Evolutionary conservation across 441 rosid genomes (phyloP).

Genomic region (Sinapis alba): DNA sequence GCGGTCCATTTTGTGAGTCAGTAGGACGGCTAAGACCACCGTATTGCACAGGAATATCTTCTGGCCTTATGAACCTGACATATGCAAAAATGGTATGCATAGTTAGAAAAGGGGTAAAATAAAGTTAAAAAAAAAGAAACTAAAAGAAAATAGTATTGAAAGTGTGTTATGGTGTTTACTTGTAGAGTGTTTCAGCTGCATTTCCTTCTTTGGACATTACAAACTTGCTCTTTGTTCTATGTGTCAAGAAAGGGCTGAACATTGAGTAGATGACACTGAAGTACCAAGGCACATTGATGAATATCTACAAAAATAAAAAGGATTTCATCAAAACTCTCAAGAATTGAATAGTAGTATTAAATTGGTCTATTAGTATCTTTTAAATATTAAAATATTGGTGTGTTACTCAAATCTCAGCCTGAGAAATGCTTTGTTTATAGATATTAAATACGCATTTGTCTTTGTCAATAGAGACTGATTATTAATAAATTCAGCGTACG

Average conservation of each 20-base stretch:
- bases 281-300: constrained; percentile 98
- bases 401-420: neutral
- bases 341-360: neutral
- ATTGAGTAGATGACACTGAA: constrained; percentile 77
- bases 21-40: constrained; percentile 82
- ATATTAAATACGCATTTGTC: neutral
- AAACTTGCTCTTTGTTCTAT: constrained; percentile 96
- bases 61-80: constrained; percentile 79
- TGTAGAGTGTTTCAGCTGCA: constrained; percentile 95
- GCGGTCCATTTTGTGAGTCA: constrained; percentile 64
- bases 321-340: neutral
- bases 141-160: neutral
- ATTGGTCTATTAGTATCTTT: neutral
- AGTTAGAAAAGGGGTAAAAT: neutral
- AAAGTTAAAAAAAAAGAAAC: neutral
- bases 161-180: constrained; percentile 41
- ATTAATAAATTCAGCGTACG: constrained; percentile 30
- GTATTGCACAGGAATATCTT: constrained; percentile 86
- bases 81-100: neutral
- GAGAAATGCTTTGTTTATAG: constrained; percentile 6
- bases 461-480: constrained; percentile 11
- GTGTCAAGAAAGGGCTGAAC: constrained; percentile 92
- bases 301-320: constrained; percentile 51
- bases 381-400: neutral
- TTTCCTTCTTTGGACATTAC: constrained; percentile 88